Evolutionary conservation across 495 filamentous ascomycete species (phyloP), one percentile per base, ranked within the genome.

Genomic region (Annulohypoxylon maeteangense): DNA sequence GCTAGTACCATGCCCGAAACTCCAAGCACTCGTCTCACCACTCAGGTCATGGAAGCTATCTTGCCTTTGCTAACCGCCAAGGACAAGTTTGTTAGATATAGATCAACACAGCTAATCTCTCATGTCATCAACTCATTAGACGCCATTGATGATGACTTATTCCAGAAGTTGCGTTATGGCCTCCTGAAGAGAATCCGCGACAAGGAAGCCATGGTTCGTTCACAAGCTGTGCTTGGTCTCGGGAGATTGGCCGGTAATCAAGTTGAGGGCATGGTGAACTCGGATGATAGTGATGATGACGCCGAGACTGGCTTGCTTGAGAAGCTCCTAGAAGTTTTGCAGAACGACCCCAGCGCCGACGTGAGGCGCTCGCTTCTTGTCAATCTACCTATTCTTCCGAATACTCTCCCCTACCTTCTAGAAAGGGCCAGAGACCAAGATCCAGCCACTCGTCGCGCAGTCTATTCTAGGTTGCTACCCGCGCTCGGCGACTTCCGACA

Each of bases 401-500:
- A 80, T 4, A 97, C 94, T 1, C 87, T 99, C n/a, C 93, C 93
- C 14, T 98, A 91, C 76, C 88, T 99, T 0, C 86, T 98, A 27
- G 95, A 98, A 78, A 87, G 95, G 63, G 93, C 96, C 20, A 87
- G 95, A 70, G 95, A 99, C 78, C 84, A 92, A 25, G 95, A 99
- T 79, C 85, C 90, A 1, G 83, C 88, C 2, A 98, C 93, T 1
- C 86, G 95, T 55, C 86, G 94, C 50, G 92, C 92, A 10, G 83
- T 99, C 5, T 99, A 98, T 76, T 91, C 95, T 3, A 89, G 92
- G 14, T 82, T 99, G 1, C 82, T 99, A 7, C 96, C 95, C 1
- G 90, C 92, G 0, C 84, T 99, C 7, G 95, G 94, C 16, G 95
- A 99, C 80, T 99, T 99, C 82, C 90, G 95, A 55, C 93, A 98